Percentiles rank a stretch among this genome's conserved stretches.
phyloP scores from a whole-genome alignment of 164 flowering plant species.

The Macadamia integrifolia region DNA sequence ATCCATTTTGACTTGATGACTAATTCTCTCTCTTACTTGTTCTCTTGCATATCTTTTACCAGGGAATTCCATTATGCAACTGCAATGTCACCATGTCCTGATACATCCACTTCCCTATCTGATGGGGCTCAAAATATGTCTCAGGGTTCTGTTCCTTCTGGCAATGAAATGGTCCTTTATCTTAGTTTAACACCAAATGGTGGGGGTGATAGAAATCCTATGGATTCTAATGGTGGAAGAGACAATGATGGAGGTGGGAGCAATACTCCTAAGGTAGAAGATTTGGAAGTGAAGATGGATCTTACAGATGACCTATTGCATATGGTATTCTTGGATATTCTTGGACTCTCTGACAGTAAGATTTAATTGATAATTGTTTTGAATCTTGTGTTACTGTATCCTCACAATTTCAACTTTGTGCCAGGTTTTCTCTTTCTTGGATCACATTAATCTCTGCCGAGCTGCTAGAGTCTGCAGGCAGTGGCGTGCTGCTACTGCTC shows the following conservation, averaged over 20 bases:
- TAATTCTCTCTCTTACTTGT: not conserved
- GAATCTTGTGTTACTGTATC: not conserved
- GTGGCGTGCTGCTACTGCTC: constrained; percentile 90
- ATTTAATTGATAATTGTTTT: not conserved
- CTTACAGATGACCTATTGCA: constrained; percentile 93
- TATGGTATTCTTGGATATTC: constrained; percentile 48
- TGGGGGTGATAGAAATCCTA: constrained; percentile 19
- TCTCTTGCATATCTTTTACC: constrained; percentile 1
- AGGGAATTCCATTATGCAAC: constrained; percentile 30
- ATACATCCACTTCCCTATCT: constrained; percentile 18
- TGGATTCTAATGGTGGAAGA: constrained; percentile 22
- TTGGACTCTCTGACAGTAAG: not conserved
- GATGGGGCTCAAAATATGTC: constrained; percentile 22
- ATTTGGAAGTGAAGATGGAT: constrained; percentile 67
- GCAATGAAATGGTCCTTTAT: constrained; percentile 27
- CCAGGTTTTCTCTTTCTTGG: constrained; percentile 95
- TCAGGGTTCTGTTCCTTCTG: constrained; percentile 19
- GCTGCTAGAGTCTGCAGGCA: constrained; percentile 92
- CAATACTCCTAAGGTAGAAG: constrained; percentile 36
- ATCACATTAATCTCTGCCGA: constrained; percentile 65
- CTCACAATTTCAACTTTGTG: not conserved
- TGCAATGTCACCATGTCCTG: constrained; percentile 20
- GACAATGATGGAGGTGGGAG: constrained; percentile 28
- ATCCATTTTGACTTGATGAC: too few relatives aligned
- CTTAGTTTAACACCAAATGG: constrained; percentile 24